Conservation (phyloP, 495 filamentous ascomycete species). For the Bathelium albidoporum region DNA sequence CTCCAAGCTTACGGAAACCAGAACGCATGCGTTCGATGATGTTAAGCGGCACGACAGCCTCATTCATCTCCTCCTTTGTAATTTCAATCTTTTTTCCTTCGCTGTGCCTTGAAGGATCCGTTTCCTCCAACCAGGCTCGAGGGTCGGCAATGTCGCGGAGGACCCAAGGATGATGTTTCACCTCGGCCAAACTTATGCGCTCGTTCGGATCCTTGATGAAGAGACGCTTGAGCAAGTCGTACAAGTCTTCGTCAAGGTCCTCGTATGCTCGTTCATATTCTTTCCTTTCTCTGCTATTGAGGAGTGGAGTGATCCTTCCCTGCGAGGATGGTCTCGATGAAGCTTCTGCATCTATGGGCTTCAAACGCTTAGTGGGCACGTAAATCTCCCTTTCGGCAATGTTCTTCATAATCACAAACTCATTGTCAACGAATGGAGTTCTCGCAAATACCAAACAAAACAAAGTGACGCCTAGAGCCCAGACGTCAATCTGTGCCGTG, state of each 20-base stretch:
- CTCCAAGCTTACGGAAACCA: constrained; percentile 44
- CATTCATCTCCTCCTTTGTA: constrained; percentile 77
- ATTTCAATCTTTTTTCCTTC: constrained; percentile 88
- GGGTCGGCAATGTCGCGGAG: constrained; percentile 67
- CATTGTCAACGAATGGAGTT: constrained; percentile 82
- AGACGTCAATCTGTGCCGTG: constrained; percentile 78
- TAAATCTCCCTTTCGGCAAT: constrained; percentile 87
- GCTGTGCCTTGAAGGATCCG: constrained; percentile 70
- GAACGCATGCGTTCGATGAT: constrained; percentile 68
- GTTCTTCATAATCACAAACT: constrained; percentile 78
- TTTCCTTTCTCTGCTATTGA: constrained; percentile 42
- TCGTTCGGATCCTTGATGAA: constrained; percentile 80
- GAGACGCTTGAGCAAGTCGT: constrained; percentile 70
- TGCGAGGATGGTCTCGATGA: constrained; percentile 29
- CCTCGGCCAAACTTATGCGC: constrained; percentile 80
- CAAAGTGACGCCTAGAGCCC: constrained; percentile 91
- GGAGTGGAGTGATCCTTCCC: constrained; percentile 21
- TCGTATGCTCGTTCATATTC: constrained; percentile 74
- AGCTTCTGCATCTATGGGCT: constrained; percentile 55
- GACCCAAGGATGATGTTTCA: constrained; percentile 95
- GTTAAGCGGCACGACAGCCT: constrained; percentile 79
- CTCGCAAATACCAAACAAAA: constrained; percentile 93
- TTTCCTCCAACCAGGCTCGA: constrained; percentile 79
- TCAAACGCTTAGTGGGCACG: constrained; percentile 70
- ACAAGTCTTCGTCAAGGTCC: constrained; percentile 68